These are phyloP conservation scores for Linderniella brevidens DNA, from an alignment of 257 asterid species.

Conservation along the genomic window DNA sequence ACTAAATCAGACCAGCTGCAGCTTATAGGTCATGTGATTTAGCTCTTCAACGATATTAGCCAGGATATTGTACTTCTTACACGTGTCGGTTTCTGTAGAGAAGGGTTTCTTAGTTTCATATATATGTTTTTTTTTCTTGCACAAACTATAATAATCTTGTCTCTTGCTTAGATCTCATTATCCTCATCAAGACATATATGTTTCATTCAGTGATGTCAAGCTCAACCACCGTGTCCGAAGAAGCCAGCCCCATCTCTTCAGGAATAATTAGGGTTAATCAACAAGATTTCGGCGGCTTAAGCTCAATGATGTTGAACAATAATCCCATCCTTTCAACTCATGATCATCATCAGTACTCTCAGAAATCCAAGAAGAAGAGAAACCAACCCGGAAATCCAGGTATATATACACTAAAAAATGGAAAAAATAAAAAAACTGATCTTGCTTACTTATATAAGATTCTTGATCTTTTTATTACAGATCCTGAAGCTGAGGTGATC, in stretches of 20 bases:
- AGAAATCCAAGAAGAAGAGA: conserved; percentile 60
- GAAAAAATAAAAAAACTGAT: too few species aligned
- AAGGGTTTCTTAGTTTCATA: too few species aligned
- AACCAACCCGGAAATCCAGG: conserved; percentile 88
- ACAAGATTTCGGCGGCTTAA: too few species aligned
- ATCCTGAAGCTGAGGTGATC: conserved; percentile 64
- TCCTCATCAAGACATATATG: conserved; percentile 16
- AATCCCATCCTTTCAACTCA: conserved; percentile 3
- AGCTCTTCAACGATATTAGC: too few species aligned
- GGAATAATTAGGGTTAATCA: background rate
- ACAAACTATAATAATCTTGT: background rate
- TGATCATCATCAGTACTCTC: conserved; percentile 20
- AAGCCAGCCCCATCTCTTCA: conserved; percentile 35
- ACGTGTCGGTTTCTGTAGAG: too few species aligned
- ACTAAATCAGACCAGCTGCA: too few species aligned
- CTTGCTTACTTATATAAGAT: too few species aligned
- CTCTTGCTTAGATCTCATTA: background rate
- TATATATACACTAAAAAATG: background rate
- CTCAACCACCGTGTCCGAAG: conserved; percentile 34
- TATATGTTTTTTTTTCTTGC: too few species aligned
- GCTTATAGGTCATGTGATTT: too few species aligned
- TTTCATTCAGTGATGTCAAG: conserved; percentile 27
- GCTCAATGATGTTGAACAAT: too few species aligned
- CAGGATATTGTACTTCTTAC: too few species aligned
- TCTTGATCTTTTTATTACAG: conserved; percentile 10